Conservation (phyloP, 2,329 filamentous ascomycete species). For the Beauveria caledonica region DNA sequence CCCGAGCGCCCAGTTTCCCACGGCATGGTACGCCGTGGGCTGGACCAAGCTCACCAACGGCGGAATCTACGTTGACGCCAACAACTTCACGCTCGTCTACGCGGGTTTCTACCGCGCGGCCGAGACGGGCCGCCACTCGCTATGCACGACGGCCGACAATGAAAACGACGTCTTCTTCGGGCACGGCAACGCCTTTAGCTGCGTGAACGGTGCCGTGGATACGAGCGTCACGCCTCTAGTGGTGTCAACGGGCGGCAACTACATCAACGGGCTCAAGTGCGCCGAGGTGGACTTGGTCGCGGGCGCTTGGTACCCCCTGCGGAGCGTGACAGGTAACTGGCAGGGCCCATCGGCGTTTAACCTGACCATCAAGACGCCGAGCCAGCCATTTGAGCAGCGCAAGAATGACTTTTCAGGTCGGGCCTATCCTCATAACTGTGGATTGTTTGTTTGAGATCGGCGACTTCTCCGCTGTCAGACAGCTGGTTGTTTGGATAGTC, state of each 20-base stretch:
- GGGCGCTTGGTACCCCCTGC: slow-evolving; percentile 16
- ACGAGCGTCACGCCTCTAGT: slow-evolving; percentile 11
- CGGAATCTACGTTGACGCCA: slow-evolving; percentile 16
- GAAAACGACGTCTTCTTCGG: slow-evolving; percentile 18
- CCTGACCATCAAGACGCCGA: slow-evolving; percentile 12
- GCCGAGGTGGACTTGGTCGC: slow-evolving; percentile 12
- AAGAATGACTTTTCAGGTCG: slow-evolving; percentile 5
- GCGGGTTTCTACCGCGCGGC: slow-evolving; percentile 15
- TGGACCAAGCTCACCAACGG: slow-evolving; percentile 12
- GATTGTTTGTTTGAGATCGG: not conserved
- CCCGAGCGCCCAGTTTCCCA: slow-evolving; percentile 2
- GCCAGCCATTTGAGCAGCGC: slow-evolving; percentile 10
- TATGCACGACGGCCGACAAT: slow-evolving; percentile 18
- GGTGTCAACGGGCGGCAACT: slow-evolving; percentile 13
- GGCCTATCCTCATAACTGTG: slow-evolving; percentile 7
- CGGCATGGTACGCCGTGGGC: slow-evolving; percentile 10
- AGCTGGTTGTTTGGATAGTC: too few relatives aligned
- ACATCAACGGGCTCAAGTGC: slow-evolving; percentile 16
- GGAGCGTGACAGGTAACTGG: slow-evolving; percentile 18
- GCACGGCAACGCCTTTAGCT: slow-evolving; percentile 16
- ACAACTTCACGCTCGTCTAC: slow-evolving; percentile 20
- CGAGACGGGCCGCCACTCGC: slow-evolving; percentile 14
- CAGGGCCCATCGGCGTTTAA: slow-evolving; percentile 13
- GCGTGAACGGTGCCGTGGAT: slow-evolving; percentile 7
- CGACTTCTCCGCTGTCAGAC: too few relatives aligned